Evolutionary conservation across 768 basidiomycete genomes (phyloP), one percentile per base, ranked within the genome.

Genomic region (Agaricus blazei): DNA sequence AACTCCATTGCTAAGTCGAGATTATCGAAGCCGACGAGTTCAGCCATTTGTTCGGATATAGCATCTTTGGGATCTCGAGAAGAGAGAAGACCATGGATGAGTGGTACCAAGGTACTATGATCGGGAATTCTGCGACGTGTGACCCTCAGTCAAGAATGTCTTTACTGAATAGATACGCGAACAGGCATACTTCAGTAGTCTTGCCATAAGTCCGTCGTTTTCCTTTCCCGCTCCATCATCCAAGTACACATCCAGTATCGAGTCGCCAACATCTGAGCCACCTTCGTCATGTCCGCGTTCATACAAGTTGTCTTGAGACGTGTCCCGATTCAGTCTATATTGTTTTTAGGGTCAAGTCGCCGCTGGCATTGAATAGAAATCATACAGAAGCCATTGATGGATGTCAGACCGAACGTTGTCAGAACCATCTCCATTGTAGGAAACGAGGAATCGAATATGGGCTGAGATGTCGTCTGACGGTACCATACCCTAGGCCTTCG

Each of bases 11-110:
- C 83, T 34, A 93, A 72, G 27, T 91, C 90, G 47, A 98, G 82
- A 15, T 87, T 80, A 48, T 96, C 90, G 65, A 86, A 91, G 2
- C 94, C 96, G 46, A 95, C 67, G 9, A 90, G 72, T 57, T 97
- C 94, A 7, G 80, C 81, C 9, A 98, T 67, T 60, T 91, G 87
- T 27, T 72, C 81, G 27, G 91, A 88, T 29, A 97, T 87, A 23
- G 80, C 82, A 29, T 93, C 90, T 59, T 87, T 77, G 4, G 74
- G 70, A 38, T 72, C 74, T 24, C 70, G 59, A 5, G 82, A 82
- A 1, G 77, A 75, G 14, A 90, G 69, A 36, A 80, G 67, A 8
- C 63, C 54, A 26, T 57, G 54, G 36, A 79, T 56, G n/a, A 69
- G 62, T 34, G 66, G 61, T 14, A 73, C 55, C 4, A 74, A 49